Evolutionary conservation across 2,329 filamentous ascomycete species (phyloP).

Genomic region (Colletotrichum eleusines): DNA sequence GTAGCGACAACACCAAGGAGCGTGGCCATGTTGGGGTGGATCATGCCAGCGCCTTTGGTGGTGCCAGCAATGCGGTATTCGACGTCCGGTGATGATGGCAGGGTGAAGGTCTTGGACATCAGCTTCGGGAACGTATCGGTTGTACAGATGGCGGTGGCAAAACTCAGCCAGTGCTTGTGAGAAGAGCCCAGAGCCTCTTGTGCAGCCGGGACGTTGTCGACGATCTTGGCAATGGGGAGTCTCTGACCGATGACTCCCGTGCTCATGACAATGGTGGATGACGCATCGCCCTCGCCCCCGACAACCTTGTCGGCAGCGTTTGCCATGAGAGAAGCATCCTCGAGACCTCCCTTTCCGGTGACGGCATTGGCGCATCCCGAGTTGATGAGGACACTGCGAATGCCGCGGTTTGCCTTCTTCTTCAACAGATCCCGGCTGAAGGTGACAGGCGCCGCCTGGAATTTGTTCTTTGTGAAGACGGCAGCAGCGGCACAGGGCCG

Average conservation of each 20-base stretch:
- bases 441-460: slow-evolving; percentile 94
- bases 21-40: slow-evolving; percentile 99
- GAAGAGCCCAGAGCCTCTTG: slow-evolving; percentile 77
- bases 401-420: slow-evolving; percentile 73
- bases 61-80: slow-evolving; percentile 92
- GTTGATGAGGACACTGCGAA: slow-evolving; percentile 90
- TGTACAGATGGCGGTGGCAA: slow-evolving; percentile 94
- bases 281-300: slow-evolving; percentile 54
- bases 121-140: slow-evolving; percentile 99
- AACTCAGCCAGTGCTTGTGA: slow-evolving; percentile 88
- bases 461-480: slow-evolving; percentile 98
- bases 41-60: slow-evolving; percentile 99
- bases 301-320: slow-evolving; percentile 76
- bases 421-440: slow-evolving; percentile 81
- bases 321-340: slow-evolving; percentile 91
- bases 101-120: slow-evolving; percentile 82
- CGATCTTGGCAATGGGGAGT: slow-evolving; percentile 91
- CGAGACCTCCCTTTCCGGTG: slow-evolving; percentile 87
- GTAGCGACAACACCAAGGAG: slow-evolving; percentile 92
- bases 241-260: slow-evolving; percentile 97
- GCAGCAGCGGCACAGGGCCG: slow-evolving; percentile 87
- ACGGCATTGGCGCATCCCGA: slow-evolving; percentile 98
- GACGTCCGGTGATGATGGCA: slow-evolving; percentile 81
- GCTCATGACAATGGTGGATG: slow-evolving; percentile 93
- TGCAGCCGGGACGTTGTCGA: slow-evolving; percentile 82